Evolutionary conservation across 345 rosid species (phyloP).

Genomic region (Toxicodendron radicans): DNA sequence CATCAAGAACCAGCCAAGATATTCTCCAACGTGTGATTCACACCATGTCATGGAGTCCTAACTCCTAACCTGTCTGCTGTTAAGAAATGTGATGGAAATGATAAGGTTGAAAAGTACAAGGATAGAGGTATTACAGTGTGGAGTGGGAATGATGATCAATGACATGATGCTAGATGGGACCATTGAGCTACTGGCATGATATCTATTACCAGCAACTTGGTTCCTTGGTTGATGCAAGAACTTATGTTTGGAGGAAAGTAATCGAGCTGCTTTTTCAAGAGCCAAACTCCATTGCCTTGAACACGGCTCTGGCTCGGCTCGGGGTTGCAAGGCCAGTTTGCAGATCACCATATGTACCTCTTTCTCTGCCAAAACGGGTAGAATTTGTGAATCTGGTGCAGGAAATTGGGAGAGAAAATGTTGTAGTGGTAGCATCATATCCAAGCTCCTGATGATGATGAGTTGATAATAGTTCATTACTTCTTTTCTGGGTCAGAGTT

Average conservation of each 20-base stretch:
- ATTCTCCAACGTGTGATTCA: constrained; percentile 64
- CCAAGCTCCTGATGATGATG: constrained; percentile 69
- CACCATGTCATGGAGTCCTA: constrained; percentile 27
- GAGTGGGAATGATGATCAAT: constrained; percentile 87
- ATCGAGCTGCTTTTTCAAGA: constrained; percentile 68
- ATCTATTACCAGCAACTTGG: constrained; percentile 74
- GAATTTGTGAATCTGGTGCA: constrained; percentile 73
- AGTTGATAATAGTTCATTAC: constrained; percentile 57
- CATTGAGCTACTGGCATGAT: constrained; percentile 73
- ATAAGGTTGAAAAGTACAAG: constrained; percentile 60
- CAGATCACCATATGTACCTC: constrained; percentile 79
- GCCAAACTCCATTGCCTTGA: constrained; percentile 82
- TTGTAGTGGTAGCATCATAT: constrained; percentile 78
- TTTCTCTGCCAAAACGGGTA: constrained; percentile 56
- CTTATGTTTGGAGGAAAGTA: constrained; percentile 72
- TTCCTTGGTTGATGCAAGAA: constrained; percentile 64
- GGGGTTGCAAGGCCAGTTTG: constrained; percentile 83
- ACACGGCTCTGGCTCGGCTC: constrained; percentile 85
- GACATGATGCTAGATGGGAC: constrained; percentile 84
- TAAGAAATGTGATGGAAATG: constrained; percentile 77
- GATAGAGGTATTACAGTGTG: constrained; percentile 70
- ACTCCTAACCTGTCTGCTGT: constrained; percentile 72
- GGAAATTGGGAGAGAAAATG: constrained; percentile 66
- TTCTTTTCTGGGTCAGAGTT: constrained; percentile 3
- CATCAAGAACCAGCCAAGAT: constrained; percentile 79